Evolutionary conservation across 2,329 filamentous ascomycete genomes (phyloP).

Genomic region (Nemania sp.): DNA sequence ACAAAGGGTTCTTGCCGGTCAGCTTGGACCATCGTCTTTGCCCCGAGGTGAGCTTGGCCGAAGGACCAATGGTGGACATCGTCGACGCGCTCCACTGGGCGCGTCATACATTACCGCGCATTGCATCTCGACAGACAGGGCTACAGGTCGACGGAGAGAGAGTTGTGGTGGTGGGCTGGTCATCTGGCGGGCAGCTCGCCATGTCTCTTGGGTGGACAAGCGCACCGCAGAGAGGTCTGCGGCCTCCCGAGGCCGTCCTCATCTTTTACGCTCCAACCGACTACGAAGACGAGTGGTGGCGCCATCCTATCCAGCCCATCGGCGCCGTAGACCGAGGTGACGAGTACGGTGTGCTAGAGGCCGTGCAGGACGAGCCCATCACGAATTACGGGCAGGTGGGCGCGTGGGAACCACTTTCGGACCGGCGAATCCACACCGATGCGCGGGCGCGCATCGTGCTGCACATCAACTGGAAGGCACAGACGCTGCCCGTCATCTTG

Average conservation of each 20-base stretch:
- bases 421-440: conserved; percentile 27
- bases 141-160: conserved; percentile 33
- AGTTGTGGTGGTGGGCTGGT: conserved; percentile 21
- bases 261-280: conserved; percentile 18
- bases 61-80: conserved; percentile 52
- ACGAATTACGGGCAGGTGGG: conserved; percentile 26
- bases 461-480: conserved; percentile 39
- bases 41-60: conserved; percentile 49
- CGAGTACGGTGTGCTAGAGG: conserved; percentile 37
- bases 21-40: conserved; percentile 56
- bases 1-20: conserved; percentile 48
- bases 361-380: conserved; percentile 33
- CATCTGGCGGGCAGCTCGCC: conserved; percentile 17
- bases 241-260: conserved; percentile 14
- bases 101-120: conserved; percentile 37
- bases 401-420: conserved; percentile 18
- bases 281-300: conserved; percentile 21
- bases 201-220: conserved; percentile 17
- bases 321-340: conserved; percentile 21
- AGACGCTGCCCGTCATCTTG: conserved; percentile 34
- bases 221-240: conserved; percentile 16
- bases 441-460: conserved; percentile 35
- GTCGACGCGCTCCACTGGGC: conserved; percentile 49
- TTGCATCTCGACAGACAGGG: background rate
- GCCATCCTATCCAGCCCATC: conserved; percentile 23